Evolutionary conservation across 805 yeast genomes (phyloP).

Genomic region (Zygosaccharomyces siamensis): DNA sequence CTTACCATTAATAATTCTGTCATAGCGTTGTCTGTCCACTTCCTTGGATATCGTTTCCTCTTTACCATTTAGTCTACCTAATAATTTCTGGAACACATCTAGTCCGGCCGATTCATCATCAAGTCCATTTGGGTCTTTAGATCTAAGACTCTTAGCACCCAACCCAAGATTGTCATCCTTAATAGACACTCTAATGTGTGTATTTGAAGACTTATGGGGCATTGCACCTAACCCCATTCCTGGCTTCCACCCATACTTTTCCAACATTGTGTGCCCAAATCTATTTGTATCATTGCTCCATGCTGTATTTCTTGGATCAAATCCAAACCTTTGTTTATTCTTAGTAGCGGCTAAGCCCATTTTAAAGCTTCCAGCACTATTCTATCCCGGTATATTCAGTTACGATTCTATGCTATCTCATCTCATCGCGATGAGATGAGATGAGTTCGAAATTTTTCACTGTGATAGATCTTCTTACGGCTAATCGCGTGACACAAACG

Average conservation of each 20-base stretch:
- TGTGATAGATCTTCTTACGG: neutral
- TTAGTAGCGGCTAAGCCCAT: constrained; percentile 85
- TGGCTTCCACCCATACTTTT: constrained; percentile 85
- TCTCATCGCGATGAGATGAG: constrained; percentile 4
- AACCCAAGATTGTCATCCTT: constrained; percentile 83
- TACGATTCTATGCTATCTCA: neutral
- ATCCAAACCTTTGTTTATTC: constrained; percentile 78
- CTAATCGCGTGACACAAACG: neutral
- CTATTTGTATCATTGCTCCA: constrained; percentile 86
- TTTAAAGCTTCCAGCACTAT: neutral
- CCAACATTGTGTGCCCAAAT: constrained; percentile 84
- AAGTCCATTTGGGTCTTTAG: constrained; percentile 59
- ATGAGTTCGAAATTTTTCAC: neutral
- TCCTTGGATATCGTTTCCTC: constrained; percentile 61
- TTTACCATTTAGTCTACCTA: constrained; percentile 86
- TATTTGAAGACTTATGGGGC: constrained; percentile 48
- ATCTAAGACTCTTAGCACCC: constrained; percentile 69
- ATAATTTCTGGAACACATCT: constrained; percentile 85
- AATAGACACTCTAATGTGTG: constrained; percentile 76
- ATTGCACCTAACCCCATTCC: constrained; percentile 78
- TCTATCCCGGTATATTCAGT: neutral
- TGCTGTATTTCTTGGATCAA: constrained; percentile 87
- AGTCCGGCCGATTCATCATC: constrained; percentile 84
- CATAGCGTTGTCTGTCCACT: constrained; percentile 62
- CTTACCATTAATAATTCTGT: constrained; percentile 71